Base-by-base conservation (phyloP, 768 basidiomycete genomes). In the Leccinum subtestaceum region DNA sequence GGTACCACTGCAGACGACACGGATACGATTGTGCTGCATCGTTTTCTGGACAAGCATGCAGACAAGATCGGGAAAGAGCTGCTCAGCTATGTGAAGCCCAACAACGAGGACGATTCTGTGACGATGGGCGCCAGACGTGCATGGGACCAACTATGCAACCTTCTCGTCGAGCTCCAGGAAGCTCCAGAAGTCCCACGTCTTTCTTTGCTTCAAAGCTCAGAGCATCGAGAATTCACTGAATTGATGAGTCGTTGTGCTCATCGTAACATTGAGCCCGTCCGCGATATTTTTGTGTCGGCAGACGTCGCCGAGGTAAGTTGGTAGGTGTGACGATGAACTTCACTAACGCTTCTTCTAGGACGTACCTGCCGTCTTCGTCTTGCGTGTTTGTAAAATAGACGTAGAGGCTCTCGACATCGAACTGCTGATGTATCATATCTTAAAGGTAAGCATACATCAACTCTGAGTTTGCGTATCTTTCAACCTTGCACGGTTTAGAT, bases 31-130 rank as follows among this genome's bases (percentile, higher is more conserved):
- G 87, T 93, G 12, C 76, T 93, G 11, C 91, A 93, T 68, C 85
- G 92, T 10, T 93, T 91, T 76, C 86, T 93, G 66, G 84, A 89
- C 65, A 89, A 86, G 60, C 88, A 93, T 64, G 87, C 89, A 3
- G 91, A 93, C 71, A 91, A 91, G 68, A 88, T 94, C 55, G 92
- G 93, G 31, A 91, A 92, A 69, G 91, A 93, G 64, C 77, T 94
- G 5, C 81, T 94, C 13, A 91, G 90, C 66, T 78, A 86, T 11
- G 81, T 85, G 15, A 86, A 84, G 61, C 79, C 84, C 1, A 76
- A 83, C 8, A 66, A 75, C 4, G 86, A 88, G 46, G 84, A 79
- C 21, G 76, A 84, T 57, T 70, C 78, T 3, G 77, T 83, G 27
- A 82, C 81, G 7, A 67, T 83, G 57, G 83, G 78, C 21, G 89